Base-by-base conservation (phyloP, 441 rosid genomes). In the Hypseocharis bilobata region DNA sequence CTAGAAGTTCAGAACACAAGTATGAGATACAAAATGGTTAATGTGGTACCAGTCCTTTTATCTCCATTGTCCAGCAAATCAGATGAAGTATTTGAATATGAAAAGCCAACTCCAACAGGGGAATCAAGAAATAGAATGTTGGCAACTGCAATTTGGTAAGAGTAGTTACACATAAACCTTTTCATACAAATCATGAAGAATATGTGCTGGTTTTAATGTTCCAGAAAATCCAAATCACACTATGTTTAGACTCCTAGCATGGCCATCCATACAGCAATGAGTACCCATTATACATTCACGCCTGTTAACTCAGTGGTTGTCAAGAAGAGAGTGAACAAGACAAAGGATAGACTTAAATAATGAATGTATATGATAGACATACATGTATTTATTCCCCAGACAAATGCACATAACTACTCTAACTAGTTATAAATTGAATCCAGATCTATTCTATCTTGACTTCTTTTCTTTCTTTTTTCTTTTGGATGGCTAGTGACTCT, bases 101-200 rank as follows among this genome's bases (percentile, higher is more conserved):
- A 89, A 74, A 67, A 92, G 40, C 96, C 96, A 78, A 92, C 98
- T 62, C 98, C 96, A 67, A 81, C 88, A 29, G 98, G 98, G 40
- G 98, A 85, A 69, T 92, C 96, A 68, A 89, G 72, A 77, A 92
- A 89, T 68, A 92, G 69, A 66, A 89, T 63, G 79, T 89, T 92
- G 69, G 96, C 95, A 80, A 62, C 96, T 92, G 85, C 84, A 74
- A 74, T 66, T 23, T 30, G 42, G 52, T 26, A 58, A 65, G 16
- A 44, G 61, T 16, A 66, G 25, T 40, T 28, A 66, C 57, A 57
- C 2, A 45, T 2, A 0, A 59, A 26, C 30, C 57, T 19, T 22
- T 26, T 45, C 19, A 59, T 38, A 25, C 17, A 56, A 38, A 27
- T 17, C 3, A 4, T 20, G 23, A 7, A 30, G 1, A 40, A 36